phyloP scores from a whole-genome alignment of 768 basidiomycete genomes.

The Pleurotus tuber-regium region DNA sequence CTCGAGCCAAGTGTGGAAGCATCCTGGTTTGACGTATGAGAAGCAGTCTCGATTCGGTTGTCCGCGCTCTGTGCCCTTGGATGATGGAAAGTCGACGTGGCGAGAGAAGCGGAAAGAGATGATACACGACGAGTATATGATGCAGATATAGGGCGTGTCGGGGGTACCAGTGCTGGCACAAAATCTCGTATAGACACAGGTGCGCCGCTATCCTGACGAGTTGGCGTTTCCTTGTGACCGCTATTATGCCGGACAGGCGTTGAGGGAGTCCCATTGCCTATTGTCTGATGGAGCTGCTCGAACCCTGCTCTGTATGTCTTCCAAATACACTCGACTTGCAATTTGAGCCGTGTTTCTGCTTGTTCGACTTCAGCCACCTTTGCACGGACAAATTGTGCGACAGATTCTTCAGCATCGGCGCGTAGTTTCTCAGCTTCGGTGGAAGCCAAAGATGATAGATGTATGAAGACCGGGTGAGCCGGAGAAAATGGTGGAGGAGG shows the following conservation, averaged over 20 bases:
- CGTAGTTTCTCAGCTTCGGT: slow-evolving; percentile 54
- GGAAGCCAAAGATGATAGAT: slow-evolving; percentile 58
- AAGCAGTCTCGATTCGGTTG: slow-evolving; percentile 15
- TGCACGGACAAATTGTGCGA: slow-evolving; percentile 48
- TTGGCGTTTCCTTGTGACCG: slow-evolving; percentile 20
- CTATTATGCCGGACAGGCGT: slow-evolving; percentile 15
- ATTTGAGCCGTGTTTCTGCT: slow-evolving; percentile 50
- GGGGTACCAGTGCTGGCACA: slow-evolving; percentile 44
- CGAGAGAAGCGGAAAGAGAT: slow-evolving; percentile 70
- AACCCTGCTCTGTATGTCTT: slow-evolving; percentile 49
- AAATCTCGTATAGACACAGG: slow-evolving; percentile 52
- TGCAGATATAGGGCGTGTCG: slow-evolving; percentile 33
- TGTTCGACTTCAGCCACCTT: slow-evolving; percentile 57
- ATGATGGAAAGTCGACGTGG: slow-evolving; percentile 55
- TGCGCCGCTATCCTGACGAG: slow-evolving; percentile 20
- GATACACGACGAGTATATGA: slow-evolving; percentile 45
- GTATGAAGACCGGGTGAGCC: slow-evolving; percentile 66
- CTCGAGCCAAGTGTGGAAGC: slow-evolving; percentile 13
- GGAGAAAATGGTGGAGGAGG: slow-evolving; percentile 77
- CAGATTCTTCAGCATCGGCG: slow-evolving; percentile 54
- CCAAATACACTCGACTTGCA: slow-evolving; percentile 66
- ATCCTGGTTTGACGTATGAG: slow-evolving; percentile 14
- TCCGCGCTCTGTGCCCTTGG: slow-evolving; percentile 30
- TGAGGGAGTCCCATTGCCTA: slow-evolving; percentile 14
- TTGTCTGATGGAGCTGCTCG: slow-evolving; percentile 40